Percentiles rank a stretch among this genome's conserved stretches.
These are phyloP conservation scores for Citrus inodora DNA, from an alignment of 345 rosid genomes.

Conservation along the genomic window DNA sequence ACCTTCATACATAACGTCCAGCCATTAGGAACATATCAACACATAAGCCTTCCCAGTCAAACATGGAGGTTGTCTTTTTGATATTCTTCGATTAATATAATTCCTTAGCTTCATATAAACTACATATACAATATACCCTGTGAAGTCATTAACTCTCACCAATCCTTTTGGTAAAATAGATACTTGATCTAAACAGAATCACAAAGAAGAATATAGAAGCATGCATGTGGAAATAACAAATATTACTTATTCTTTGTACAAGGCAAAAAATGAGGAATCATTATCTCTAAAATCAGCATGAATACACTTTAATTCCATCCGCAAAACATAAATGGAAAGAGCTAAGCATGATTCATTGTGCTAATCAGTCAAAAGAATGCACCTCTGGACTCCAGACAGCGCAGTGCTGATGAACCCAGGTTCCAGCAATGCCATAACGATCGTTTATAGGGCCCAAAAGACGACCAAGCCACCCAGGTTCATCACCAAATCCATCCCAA, in stretches of 20 bases:
- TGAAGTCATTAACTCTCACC: background rate
- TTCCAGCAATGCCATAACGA: constrained; percentile 94
- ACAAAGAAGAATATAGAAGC: background rate
- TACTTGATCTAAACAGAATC: background rate
- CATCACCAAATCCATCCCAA: constrained; percentile 97
- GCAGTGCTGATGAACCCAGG: constrained; percentile 98
- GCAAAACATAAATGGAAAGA: background rate
- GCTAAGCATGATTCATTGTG: constrained; percentile 1
- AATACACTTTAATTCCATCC: background rate
- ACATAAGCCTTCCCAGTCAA: background rate
- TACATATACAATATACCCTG: background rate
- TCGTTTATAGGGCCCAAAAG: constrained; percentile 92
- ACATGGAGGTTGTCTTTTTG: background rate
- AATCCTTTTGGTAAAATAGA: background rate
- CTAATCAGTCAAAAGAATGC: constrained; percentile 9
- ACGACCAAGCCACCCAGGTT: constrained; percentile 94
- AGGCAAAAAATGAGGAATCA: background rate
- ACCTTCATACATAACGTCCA: background rate
- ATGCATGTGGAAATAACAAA: background rate
- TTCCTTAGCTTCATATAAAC: background rate
- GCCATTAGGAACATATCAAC: no score
- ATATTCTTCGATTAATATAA: background rate
- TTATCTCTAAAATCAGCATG: background rate
- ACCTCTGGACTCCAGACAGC: constrained; percentile 99
- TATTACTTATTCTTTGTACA: background rate